Base-by-base conservation (phyloP, 768 basidiomycete genomes). In the Mycena galericulata region DNA sequence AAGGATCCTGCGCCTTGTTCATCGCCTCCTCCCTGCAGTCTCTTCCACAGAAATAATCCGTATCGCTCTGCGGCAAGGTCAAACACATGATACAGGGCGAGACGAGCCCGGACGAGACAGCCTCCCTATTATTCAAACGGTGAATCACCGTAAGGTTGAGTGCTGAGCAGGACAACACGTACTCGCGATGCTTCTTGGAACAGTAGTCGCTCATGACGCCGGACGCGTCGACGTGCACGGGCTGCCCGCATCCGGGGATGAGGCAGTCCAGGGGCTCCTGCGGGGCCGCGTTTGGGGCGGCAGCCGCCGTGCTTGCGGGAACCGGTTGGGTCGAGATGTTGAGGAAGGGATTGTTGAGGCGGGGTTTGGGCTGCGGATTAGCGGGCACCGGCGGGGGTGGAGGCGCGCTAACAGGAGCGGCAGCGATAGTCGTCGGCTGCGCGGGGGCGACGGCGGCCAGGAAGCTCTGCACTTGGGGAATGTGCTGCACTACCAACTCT, bases 11-110 rank as follows among this genome's bases (percentile, higher is more conserved):
- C 11, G 78, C 71, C 78, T 91, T 90, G 62, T 80, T 84, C 83
- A 89, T 77, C 45, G 90, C 87, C 70, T 89, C 85, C 49, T 90
- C 87, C 72, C 84, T 84, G 75, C 90, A 91, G 4, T 81, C 81
- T 63, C 81, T 78, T 20, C 87, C 83, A 71, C 90, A 91, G 75
- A 91, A 91, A 75, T 90, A 89, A 79, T 91, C 89, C 6, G 75
- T 79, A 41, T 83, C 83, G 63, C 86, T 85, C 75, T 91, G 90
- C 24, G 90, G 90, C 67, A 86, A 79, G 45, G 79, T 81, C 72
- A 88, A 77, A 72, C 90, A 92, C 88, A 91, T 87, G 72, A 92
- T 90, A 69, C 90, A 91, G 12, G 86, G 83, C 17, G 81, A 74
- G 36, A 79, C 85, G 36, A 89, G 71, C 30, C 89, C 87, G 20